A percentile compares a stretch with the other conserved stretches of the same genome.
Conservation (phyloP, 495 filamentous ascomycete species). For the Penicillium dipodomyicola region DNA sequence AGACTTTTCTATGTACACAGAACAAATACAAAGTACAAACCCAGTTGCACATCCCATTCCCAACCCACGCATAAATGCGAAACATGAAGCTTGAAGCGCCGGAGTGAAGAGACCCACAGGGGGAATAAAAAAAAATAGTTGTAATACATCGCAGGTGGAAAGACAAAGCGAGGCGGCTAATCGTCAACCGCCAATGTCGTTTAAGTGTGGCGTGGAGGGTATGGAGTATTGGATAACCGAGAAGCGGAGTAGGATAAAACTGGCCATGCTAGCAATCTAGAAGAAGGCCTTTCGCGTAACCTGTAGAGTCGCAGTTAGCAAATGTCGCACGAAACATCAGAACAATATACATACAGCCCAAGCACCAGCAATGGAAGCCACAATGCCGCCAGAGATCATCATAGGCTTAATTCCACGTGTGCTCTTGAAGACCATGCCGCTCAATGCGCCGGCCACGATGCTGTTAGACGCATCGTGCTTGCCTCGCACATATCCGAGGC, state of each 20-base stretch:
- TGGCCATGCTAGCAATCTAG: constrained; percentile 31
- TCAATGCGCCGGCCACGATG: constrained; percentile 75
- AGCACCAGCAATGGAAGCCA: constrained; percentile 75
- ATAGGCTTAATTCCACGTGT: constrained; percentile 86
- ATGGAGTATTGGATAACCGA: constrained; percentile 28
- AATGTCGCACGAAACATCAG: background rate
- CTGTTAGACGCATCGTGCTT: constrained; percentile 92
- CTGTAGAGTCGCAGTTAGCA: constrained; percentile 42
- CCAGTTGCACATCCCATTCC: constrained; percentile 49
- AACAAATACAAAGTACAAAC: constrained; percentile 39
- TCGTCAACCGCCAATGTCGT: constrained; percentile 33
- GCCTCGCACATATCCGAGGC: constrained; percentile 77
- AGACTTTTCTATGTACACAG: constrained; percentile 51
- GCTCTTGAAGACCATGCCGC: constrained; percentile 94
- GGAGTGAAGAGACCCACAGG: constrained; percentile 47
- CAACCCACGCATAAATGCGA: constrained; percentile 48
- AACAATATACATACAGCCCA: constrained; percentile 72
- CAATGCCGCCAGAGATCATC: constrained; percentile 86
- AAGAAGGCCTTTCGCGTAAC: constrained; percentile 58
- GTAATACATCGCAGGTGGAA: constrained; percentile 46
- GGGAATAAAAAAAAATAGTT: constrained; percentile 28
- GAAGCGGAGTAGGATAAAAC: constrained; percentile 20
- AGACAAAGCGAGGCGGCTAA: constrained; percentile 23
- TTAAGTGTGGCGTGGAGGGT: constrained; percentile 32
- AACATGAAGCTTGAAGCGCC: constrained; percentile 49